Conservation (phyloP, 495 filamentous ascomycete species). For the Aspergillus sclerotiicarbonarius region DNA sequence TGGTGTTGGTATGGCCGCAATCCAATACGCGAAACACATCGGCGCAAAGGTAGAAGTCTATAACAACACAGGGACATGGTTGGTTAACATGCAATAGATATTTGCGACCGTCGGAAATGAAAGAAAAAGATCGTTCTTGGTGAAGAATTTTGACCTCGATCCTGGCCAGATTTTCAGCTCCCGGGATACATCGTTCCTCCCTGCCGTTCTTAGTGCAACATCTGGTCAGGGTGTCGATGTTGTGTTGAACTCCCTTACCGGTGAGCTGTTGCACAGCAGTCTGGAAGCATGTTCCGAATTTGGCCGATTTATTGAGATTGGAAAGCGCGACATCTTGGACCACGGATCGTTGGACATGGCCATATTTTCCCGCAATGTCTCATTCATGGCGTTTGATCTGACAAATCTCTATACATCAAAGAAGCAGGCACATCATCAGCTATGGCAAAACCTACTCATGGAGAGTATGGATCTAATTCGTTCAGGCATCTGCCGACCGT, state of each 20-base stretch:
- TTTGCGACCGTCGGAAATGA: neutral
- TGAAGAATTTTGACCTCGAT: conserved; percentile 2
- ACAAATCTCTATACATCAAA: neutral
- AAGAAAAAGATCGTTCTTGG: conserved; percentile 14
- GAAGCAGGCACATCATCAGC: neutral
- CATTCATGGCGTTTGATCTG: neutral
- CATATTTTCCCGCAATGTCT: conserved; percentile 31
- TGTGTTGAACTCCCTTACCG: conserved; percentile 22
- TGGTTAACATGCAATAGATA: neutral
- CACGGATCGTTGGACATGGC: neutral
- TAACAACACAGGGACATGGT: neutral
- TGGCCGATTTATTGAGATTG: conserved; percentile 10
- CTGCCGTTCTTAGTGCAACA: conserved; percentile 16
- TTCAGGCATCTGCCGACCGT: neutral
- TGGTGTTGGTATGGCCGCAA: conserved; percentile 56
- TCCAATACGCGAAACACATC: conserved; percentile 49
- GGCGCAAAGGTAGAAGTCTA: conserved; percentile 47
- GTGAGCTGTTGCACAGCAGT: conserved; percentile 23
- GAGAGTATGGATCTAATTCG: neutral
- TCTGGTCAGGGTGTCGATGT: conserved; percentile 22
- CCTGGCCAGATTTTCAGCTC: conserved; percentile 24
- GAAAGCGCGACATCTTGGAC: conserved; percentile 7
- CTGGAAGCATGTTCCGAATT: conserved; percentile 33
- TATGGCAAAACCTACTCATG: neutral
- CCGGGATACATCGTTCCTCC: conserved; percentile 11